phyloP scores from a whole-genome alignment of 2,329 filamentous ascomycete species.

The Cadophora sp. region DNA sequence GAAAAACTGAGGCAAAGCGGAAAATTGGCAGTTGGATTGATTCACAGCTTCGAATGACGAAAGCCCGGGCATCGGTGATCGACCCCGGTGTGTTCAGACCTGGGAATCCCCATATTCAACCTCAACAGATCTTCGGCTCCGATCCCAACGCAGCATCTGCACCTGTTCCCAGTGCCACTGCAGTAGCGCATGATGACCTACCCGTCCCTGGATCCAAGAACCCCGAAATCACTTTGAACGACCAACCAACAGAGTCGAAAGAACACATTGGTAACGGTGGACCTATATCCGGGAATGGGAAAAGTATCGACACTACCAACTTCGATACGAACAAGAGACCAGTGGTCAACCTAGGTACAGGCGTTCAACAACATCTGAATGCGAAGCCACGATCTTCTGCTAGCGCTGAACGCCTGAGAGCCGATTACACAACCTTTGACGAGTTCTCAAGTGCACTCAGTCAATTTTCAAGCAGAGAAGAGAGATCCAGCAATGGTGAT shows the following conservation, averaged over 20 bases:
- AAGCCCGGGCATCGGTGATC: background rate
- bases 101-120: too few species aligned
- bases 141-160: too few species aligned
- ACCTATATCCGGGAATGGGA: background rate
- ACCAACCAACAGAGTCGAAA: background rate
- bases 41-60: background rate
- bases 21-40: background rate
- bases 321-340: background rate
- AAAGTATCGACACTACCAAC: background rate
- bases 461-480: background rate
- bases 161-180: background rate
- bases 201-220: background rate
- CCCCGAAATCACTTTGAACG: background rate
- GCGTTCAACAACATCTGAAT: background rate
- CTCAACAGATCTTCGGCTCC: background rate
- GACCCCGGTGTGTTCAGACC: background rate
- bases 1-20: background rate
- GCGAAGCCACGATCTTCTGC: background rate
- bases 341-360: background rate
- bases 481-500: background rate
- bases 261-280: background rate
- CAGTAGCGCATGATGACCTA: background rate
- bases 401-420: background rate
- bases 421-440: background rate
- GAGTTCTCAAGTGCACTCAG: background rate